Conservation (phyloP, 257 asterid species). For the Jacaranda mimosifolia region DNA sequence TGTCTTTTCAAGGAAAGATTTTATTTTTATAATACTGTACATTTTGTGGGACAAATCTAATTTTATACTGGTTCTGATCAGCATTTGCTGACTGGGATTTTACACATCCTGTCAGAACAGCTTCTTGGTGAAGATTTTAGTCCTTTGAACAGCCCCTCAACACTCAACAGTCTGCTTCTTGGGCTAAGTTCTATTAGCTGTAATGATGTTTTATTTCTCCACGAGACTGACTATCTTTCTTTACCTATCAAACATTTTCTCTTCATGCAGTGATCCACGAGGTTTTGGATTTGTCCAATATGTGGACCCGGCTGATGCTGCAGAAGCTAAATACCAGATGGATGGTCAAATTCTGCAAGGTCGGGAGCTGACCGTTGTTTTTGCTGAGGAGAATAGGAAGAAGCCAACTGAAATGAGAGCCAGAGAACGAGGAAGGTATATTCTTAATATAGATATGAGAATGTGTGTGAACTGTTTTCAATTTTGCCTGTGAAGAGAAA, state of each 20-base stretch:
- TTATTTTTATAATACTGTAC: background rate
- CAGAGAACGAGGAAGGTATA: conserved; percentile 72
- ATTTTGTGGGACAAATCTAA: background rate
- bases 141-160: conserved; percentile 7
- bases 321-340: conserved; percentile 93
- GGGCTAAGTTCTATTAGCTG: background rate
- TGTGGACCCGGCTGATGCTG: conserved; percentile 92
- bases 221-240: conserved; percentile 10
- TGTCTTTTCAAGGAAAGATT: background rate
- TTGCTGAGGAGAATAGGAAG: conserved; percentile 96
- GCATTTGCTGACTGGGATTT: background rate
- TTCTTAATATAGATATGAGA: background rate
- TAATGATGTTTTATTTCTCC: background rate
- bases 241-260: conserved; percentile 1
- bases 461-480: background rate
- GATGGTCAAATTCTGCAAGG: conserved; percentile 84
- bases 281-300: conserved; percentile 98
- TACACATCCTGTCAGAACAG: background rate
- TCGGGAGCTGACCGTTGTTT: conserved; percentile 90
- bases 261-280: conserved; percentile 73
- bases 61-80: background rate
- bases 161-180: background rate
- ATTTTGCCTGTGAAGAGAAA: background rate
- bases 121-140: background rate
- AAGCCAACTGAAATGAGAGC: conserved; percentile 88